phyloP scores from a whole-genome alignment of 331 rosid species.

The Telfairia occidentalis region DNA sequence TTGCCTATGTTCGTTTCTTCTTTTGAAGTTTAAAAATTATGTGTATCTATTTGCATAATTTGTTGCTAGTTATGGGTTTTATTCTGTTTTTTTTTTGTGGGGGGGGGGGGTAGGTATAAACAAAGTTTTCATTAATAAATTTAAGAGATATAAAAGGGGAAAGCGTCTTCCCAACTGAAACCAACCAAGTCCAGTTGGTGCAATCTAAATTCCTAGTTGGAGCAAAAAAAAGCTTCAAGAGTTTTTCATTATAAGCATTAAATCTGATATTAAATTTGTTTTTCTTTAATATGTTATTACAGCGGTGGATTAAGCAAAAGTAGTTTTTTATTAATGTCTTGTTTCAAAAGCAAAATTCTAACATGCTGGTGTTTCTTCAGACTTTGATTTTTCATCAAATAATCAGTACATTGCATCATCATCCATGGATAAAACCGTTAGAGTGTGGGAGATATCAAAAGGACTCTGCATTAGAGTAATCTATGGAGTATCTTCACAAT shows the following conservation, averaged over 20 bases:
- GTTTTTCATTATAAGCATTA: neutral
- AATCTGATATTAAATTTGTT: neutral
- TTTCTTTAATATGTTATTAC: neutral
- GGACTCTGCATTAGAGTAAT: constrained; percentile 93
- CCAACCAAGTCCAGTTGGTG: neutral
- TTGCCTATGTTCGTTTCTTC: neutral
- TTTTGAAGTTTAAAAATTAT: neutral
- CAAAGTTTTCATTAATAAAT: neutral
- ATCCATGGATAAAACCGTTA: constrained; percentile 89
- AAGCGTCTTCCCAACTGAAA: neutral
- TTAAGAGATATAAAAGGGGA: neutral
- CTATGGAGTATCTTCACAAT: constrained; percentile 87
- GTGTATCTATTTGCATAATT: neutral
- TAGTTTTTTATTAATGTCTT: neutral
- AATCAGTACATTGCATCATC: constrained; percentile 96
- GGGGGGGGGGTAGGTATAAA: too few species aligned
- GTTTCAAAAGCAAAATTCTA: constrained; percentile 15
- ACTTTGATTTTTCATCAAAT: constrained; percentile 89
- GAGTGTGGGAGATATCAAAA: constrained; percentile 85
- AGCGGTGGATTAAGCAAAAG: neutral
- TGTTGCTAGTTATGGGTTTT: too few species aligned
- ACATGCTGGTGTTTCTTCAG: constrained; percentile 44
- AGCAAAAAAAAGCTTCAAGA: neutral
- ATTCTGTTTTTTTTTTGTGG: too few species aligned
- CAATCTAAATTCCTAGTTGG: neutral